phyloP scores from a whole-genome alignment of 495 filamentous ascomycete species.

The Letharia lupina region DNA sequence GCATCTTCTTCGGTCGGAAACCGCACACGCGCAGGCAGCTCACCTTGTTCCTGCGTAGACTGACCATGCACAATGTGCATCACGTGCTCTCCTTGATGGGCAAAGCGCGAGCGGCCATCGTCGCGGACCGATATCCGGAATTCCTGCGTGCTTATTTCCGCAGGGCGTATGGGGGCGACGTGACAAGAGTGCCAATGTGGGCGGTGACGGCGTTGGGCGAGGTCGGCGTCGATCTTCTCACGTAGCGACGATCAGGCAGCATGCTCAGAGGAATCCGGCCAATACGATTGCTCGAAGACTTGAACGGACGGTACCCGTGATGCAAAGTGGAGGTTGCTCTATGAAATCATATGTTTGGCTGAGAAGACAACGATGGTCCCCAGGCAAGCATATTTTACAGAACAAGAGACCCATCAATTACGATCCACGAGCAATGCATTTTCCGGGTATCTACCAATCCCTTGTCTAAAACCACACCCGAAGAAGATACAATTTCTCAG shows the following conservation, averaged over 20 bases:
- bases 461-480: background rate
- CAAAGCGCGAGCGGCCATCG: conserved; percentile 62
- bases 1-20: background rate
- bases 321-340: background rate
- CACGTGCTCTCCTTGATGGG: conserved; percentile 80
- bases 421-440: background rate
- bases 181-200: conserved; percentile 67
- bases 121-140: conserved; percentile 70
- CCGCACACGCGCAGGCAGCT: background rate
- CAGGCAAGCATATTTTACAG: background rate
- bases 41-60: conserved; percentile 27
- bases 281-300: background rate
- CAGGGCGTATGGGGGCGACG: conserved; percentile 59
- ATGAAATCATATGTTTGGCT: background rate
- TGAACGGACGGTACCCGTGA: background rate
- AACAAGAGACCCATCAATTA: background rate
- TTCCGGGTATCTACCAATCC: background rate
- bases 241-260: conserved; percentile 1
- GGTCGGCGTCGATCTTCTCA: conserved; percentile 78
- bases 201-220: conserved; percentile 69
- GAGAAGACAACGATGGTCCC: background rate
- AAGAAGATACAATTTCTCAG: background rate
- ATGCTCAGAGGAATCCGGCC: background rate
- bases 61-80: conserved; percentile 92
- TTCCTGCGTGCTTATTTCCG: conserved; percentile 74